phyloP scores from a whole-genome alignment of 2,329 filamentous ascomycete genomes.

The Aspergillus proliferans region DNA sequence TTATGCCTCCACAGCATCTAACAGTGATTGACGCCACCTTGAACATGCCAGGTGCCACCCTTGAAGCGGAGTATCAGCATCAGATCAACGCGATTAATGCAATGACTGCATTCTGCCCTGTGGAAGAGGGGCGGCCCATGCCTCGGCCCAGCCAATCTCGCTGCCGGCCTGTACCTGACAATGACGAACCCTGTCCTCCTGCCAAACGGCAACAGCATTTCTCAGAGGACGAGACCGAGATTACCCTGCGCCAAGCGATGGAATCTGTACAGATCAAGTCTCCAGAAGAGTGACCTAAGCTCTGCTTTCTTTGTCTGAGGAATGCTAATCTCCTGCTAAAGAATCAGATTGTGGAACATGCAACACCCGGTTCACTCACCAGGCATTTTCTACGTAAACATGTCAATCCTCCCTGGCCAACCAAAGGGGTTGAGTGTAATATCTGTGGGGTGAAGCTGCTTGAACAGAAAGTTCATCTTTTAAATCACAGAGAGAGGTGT shows the following conservation, averaged over 20 bases:
- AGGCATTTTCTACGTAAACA: slow-evolving; percentile 14
- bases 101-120: slow-evolving; percentile 16
- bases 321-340: slow-evolving; percentile 9
- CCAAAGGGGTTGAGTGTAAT: slow-evolving; percentile 10
- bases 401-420: slow-evolving; percentile 12
- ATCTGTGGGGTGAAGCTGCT: slow-evolving; percentile 10
- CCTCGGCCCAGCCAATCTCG: slow-evolving; percentile 2
- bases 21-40: slow-evolving; percentile 17
- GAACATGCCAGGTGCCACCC: slow-evolving; percentile 14
- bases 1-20: slow-evolving; percentile 16
- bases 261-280: slow-evolving; percentile 13
- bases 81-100: slow-evolving; percentile 19
- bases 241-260: slow-evolving; percentile 10
- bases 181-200: slow-evolving; percentile 48
- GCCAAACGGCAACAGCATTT: slow-evolving; percentile 18
- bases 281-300: slow-evolving; percentile 11
- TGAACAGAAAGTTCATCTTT: slow-evolving; percentile 11
- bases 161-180: slow-evolving; percentile 43
- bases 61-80: slow-evolving; percentile 17
- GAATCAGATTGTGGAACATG: slow-evolving; percentile 9
- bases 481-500: slow-evolving; percentile 10
- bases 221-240: slow-evolving; percentile 6
- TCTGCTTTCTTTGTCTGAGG: slow-evolving; percentile 17
- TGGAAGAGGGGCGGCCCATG: slow-evolving; percentile 12
- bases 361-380: slow-evolving; percentile 10